Conservation (phyloP, 2,329 filamentous ascomycete species). For the Magnaporthales sp. region DNA sequence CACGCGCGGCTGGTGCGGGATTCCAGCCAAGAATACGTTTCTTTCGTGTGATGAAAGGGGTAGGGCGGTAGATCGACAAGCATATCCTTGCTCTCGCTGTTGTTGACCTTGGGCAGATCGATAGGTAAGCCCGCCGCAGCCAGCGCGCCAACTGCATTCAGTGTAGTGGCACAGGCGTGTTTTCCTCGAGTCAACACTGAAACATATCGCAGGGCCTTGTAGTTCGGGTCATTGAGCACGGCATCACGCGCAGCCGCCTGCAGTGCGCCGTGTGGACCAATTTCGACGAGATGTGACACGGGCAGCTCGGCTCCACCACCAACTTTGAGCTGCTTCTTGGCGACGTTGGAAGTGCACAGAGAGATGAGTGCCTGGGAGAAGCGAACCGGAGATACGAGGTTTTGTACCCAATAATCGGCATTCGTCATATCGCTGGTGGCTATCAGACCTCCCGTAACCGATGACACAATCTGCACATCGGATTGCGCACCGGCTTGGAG, state of each 20-base stretch:
- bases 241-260: conserved; percentile 14
- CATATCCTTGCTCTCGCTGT: conserved; percentile 10
- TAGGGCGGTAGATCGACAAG: conserved; percentile 35
- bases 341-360: conserved; percentile 9
- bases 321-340: conserved; percentile 1
- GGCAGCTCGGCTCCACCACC: background rate
- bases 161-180: conserved; percentile 12
- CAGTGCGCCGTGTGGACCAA: conserved; percentile 18
- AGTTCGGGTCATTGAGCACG: conserved; percentile 6
- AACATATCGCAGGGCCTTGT: conserved; percentile 9
- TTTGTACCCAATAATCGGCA: conserved; percentile 16
- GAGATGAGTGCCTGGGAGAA: conserved; percentile 16
- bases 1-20: conserved; percentile 18
- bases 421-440: conserved; percentile 9
- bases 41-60: conserved; percentile 31
- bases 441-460: conserved; percentile 12
- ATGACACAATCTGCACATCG: conserved; percentile 13
- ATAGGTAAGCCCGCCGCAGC: conserved; percentile 8
- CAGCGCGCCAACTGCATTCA: conserved; percentile 11
- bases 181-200: conserved; percentile 10
- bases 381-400: conserved; percentile 17
- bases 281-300: conserved; percentile 15
- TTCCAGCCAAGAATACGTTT: conserved; percentile 32
- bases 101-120: conserved; percentile 11
- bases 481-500: background rate